Evolutionary conservation across 495 filamentous ascomycete species (phyloP), one percentile per base, ranked within the genome.

Genomic region (Xylaria curta): DNA sequence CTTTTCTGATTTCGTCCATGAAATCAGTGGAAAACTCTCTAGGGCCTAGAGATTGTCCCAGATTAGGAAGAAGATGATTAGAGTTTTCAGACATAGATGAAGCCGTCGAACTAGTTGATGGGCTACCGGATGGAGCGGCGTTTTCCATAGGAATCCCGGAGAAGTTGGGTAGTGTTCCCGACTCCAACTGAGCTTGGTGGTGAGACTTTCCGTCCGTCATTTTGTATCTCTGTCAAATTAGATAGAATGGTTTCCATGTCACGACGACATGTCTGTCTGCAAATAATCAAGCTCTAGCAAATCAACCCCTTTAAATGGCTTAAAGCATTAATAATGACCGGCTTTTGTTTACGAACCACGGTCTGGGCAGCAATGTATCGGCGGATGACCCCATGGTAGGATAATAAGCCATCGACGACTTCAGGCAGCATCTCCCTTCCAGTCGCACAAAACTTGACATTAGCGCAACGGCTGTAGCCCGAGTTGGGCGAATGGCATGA

Each of bases 1-100:
- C 68, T 60, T 75, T 77, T 36, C 75, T 74, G 44, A 78, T 75
- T 65, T 78, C 73, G 47, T 63, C 61, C 42, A 75, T 66, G 10
- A 75, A 40, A 63, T 71, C 58, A 8, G 58, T 66, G 24, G 66
- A 54, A n/a, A 66, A 21, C n/a, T 58, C 44, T 15, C 69, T 54
- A 1, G 28, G 6, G 17, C 49, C 49, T 17, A 54, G 19, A 8
- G 66, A 24, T 44, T 51, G 58, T 66, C 66, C 66, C 33, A 42
- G 17, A 21, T 40, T 28, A 26, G 21, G 47, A 17, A 36, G 12
- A 46, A 4, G 19, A 47, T 26, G 42, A 44, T 65, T 49, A 6
- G 46, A 38, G 9, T 31, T 31, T 31, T 60, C 61, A 21, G 60
- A 9, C 9, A 54, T 9, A 19, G 51, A 56, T 47, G 69, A 65